Percentiles rank a stretch among this genome's conserved stretches.
These are phyloP conservation scores for Cubamyces lactineus DNA, from an alignment of 768 basidiomycete species.

Conservation along the genomic window DNA sequence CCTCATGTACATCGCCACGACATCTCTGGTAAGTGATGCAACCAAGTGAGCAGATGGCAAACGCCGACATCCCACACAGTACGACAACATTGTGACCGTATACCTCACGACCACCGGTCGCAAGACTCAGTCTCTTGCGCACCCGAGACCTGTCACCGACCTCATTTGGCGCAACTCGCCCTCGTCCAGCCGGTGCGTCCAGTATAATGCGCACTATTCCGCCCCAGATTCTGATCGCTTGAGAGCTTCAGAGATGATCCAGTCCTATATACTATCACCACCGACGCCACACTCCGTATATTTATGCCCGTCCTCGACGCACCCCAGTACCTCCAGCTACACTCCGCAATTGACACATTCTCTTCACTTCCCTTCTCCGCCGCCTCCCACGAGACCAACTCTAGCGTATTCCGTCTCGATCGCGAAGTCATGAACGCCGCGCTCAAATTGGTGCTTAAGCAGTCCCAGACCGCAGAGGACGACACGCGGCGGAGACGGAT, in stretches of 20 bases:
- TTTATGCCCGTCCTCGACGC: constrained; percentile 88
- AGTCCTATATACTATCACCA: constrained; percentile 82
- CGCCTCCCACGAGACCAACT: constrained; percentile 36
- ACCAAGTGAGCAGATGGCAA: not conserved
- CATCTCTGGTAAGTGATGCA: constrained; percentile 51
- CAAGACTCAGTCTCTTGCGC: constrained; percentile 67
- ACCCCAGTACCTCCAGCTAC: constrained; percentile 82
- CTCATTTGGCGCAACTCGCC: constrained; percentile 75
- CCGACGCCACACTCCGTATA: constrained; percentile 80
- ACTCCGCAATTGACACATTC: constrained; percentile 73
- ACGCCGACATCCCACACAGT: constrained; percentile 40
- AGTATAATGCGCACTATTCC: too few relatives aligned
- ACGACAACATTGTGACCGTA: constrained; percentile 60
- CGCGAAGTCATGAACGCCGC: constrained; percentile 57
- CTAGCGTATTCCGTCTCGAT: constrained; percentile 72
- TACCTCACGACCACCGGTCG: constrained; percentile 76
- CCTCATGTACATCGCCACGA: constrained; percentile 70
- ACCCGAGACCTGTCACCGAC: constrained; percentile 73
- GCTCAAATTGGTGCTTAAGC: constrained; percentile 46
- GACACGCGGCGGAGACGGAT: constrained; percentile 52
- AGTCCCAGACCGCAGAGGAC: constrained; percentile 39
- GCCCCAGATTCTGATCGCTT: not conserved
- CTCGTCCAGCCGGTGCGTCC: constrained; percentile 63
- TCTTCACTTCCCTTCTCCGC: constrained; percentile 55
- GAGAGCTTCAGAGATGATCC: constrained; percentile 60